Percentiles rank a stretch among this genome's conserved stretches.
Evolutionary conservation across 176 grass and related monocot genomes (phyloP).

Genomic region (Panicum miliaceum): DNA sequence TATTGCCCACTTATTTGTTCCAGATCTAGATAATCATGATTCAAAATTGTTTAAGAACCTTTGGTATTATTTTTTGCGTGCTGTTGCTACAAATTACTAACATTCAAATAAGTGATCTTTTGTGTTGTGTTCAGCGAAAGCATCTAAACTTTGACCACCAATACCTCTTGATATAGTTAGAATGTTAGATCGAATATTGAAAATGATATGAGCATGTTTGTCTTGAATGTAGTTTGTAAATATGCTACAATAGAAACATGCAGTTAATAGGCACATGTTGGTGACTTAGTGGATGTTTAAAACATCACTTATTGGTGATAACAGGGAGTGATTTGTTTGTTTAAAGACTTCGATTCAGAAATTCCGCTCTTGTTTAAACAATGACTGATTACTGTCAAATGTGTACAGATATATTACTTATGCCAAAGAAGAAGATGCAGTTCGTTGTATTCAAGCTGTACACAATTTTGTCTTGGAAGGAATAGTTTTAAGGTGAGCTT

Average conservation of each 20-base stretch:
- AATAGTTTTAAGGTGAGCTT: conserved; percentile 79
- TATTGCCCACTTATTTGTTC: neutral
- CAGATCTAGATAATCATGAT: neutral
- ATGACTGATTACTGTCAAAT: conserved; percentile 21
- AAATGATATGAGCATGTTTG: neutral
- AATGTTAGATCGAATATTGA: neutral
- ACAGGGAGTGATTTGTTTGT: neutral
- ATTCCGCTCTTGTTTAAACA: conserved; percentile 13
- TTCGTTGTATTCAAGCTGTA: conserved; percentile 95
- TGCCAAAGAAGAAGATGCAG: conserved; percentile 94
- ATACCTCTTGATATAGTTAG: neutral
- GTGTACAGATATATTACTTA: conserved; percentile 93
- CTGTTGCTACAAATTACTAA: neutral
- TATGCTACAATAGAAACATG: neutral
- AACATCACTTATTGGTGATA: neutral
- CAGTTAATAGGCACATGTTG: neutral
- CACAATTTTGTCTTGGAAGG: conserved; percentile 98
- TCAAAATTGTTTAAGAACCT: neutral
- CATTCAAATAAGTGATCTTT: neutral
- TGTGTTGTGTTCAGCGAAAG: neutral
- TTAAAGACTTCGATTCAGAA: neutral
- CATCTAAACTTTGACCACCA: neutral
- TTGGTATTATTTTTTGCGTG: neutral
- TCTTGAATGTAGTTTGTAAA: neutral
- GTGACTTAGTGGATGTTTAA: neutral